phyloP scores from a whole-genome alignment of 2,329 filamentous ascomycete species.

The Aureobasidium musti region DNA sequence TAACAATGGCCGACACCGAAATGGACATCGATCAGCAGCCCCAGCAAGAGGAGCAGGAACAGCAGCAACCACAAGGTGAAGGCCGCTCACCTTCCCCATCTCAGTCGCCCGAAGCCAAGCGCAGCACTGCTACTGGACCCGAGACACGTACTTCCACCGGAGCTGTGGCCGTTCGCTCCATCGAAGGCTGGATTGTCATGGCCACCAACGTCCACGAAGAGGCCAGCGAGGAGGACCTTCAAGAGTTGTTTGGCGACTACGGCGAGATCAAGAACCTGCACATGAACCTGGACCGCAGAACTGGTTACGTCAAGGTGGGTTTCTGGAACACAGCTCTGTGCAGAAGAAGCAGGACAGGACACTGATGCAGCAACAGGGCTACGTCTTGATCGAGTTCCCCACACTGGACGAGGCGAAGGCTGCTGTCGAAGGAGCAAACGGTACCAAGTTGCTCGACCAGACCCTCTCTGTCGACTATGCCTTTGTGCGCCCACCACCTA shows the following conservation, averaged over 20 bases:
- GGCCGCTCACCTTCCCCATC: constrained; percentile 34
- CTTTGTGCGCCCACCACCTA: constrained; percentile 76
- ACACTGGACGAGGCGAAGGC: constrained; percentile 76
- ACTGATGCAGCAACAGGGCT: constrained; percentile 60
- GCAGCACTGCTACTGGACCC: constrained; percentile 41
- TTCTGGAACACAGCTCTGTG: constrained; percentile 31
- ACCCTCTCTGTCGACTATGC: constrained; percentile 80
- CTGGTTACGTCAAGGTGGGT: constrained; percentile 81
- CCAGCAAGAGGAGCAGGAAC: constrained; percentile 36
- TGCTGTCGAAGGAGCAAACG: constrained; percentile 78
- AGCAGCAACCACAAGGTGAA: constrained; percentile 1
- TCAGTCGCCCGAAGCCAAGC: constrained; percentile 5
- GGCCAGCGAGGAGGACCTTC: constrained; percentile 78
- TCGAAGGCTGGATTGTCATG: constrained; percentile 86
- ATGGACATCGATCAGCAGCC: constrained; percentile 58
- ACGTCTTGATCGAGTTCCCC: constrained; percentile 81
- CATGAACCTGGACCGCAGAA: constrained; percentile 77
- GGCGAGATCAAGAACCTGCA: constrained; percentile 88
- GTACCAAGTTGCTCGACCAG: constrained; percentile 77
- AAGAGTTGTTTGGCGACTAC: constrained; percentile 79
- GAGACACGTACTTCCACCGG: constrained; percentile 72
- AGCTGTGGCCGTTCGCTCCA: constrained; percentile 79
- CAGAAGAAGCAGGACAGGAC: neutral
- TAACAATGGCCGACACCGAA: constrained; percentile 45
- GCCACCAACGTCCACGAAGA: constrained; percentile 88